Base-by-base conservation (phyloP, 768 basidiomycete genomes). In the Cystofilobasidium macerans region DNA sequence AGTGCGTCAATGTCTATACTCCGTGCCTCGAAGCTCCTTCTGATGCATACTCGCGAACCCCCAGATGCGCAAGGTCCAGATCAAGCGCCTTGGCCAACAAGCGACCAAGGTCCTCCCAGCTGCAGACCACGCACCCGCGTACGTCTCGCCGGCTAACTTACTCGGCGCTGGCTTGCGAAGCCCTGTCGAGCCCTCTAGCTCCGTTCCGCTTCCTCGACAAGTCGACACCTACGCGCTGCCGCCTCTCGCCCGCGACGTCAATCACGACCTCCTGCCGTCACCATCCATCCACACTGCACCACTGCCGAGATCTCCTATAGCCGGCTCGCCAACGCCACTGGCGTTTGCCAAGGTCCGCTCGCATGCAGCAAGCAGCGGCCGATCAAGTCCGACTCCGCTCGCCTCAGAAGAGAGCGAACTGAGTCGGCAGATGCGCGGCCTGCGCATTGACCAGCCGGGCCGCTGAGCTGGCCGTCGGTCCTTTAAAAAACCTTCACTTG, bases 311-410 rank as follows among this genome's bases (percentile, higher is more conserved):
- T 3, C 48, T 13, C 22, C 13, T 42, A 3, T 16, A 16, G 8
- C 38, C 38, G 18, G 43, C 22, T 5, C 8, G 9, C 16, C 38
- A 9, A 40, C 22, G 18, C 18, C 51, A 18, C n/a, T 54, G 18
- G 51, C 26, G 7, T 54, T 54, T 14, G 51, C 51, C 51, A 54
- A 54, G 51, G 51, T 54, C 30, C 51, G 51, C 22, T n/a, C 20
- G n/a, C n/a, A n/a, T 5, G 42, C 42, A 3, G 28, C 28, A 14
- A 26, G 16, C 2, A 54, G 51, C n/a, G 51, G 51, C 18, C 51
- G 51, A 30, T 28, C 51, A 20, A 54, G 51, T 20, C 51, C 51
- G 3, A 8, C 20, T 3, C 51, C 45, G n/a, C 14, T n/a, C 5
- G 16, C 12, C 11, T 11, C 48, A 11, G 51, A 54, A 30, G 28